These are phyloP conservation scores for Phytophthora ramorum DNA, from an alignment of 352 stramenopile genomes.

Conservation along the genomic window DNA sequence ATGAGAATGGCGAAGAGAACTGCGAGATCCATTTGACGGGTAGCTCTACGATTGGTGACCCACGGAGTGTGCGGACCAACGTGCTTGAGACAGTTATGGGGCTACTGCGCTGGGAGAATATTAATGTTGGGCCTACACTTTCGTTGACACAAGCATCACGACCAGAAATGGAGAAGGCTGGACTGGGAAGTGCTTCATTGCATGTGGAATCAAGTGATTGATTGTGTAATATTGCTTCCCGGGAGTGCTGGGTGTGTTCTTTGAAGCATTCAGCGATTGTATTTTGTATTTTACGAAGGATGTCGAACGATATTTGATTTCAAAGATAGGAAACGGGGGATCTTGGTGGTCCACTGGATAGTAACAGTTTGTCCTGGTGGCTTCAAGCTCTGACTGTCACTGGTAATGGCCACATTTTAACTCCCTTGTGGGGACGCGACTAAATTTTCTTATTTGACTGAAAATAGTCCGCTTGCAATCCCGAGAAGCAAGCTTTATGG, in stretches of 20 bases:
- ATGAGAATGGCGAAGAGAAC: conserved; percentile 37
- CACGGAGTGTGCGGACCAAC: conserved; percentile 34
- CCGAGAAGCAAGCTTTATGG: too few species aligned
- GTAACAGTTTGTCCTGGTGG: too few species aligned
- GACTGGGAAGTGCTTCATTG: not conserved
- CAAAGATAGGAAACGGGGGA: too few species aligned
- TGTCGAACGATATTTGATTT: too few species aligned
- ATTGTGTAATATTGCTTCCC: not conserved
- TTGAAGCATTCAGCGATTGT: too few species aligned
- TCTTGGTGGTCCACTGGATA: too few species aligned
- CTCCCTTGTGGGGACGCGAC: too few species aligned
- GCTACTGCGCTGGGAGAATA: conserved; percentile 61
- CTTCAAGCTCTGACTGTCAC: too few species aligned
- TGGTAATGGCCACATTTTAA: too few species aligned
- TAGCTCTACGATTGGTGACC: conserved; percentile 42
- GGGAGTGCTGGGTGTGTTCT: not conserved
- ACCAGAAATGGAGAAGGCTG: not conserved
- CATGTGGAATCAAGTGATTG: not conserved
- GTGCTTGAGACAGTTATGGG: conserved; percentile 68
- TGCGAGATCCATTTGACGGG: conserved; percentile 50
- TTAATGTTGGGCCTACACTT: conserved; percentile 50
- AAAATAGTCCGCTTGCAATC: too few species aligned
- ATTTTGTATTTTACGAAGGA: too few species aligned
- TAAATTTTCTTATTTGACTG: too few species aligned
- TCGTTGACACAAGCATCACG: conserved; percentile 29